Evolutionary conservation across 2,329 filamentous ascomycete species (phyloP).

Genomic region (Xylariaceae sp.): DNA sequence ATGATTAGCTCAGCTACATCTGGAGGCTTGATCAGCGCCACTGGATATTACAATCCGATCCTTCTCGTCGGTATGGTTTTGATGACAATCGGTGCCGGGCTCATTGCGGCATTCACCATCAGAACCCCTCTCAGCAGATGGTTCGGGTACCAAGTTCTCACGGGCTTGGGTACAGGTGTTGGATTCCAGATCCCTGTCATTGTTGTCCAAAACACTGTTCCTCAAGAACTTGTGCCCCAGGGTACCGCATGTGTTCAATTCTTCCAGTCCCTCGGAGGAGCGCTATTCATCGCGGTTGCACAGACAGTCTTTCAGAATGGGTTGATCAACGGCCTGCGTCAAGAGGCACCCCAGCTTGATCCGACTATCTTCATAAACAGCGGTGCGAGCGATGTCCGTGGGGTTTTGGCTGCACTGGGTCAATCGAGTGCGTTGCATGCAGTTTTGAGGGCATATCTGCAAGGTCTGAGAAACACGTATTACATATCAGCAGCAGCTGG

Average conservation of each 20-base stretch:
- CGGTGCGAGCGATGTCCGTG: conserved; percentile 47
- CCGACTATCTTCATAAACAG: conserved; percentile 47
- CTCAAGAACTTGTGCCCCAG: conserved; percentile 45
- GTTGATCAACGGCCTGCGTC: conserved; percentile 49
- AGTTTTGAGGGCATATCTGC: conserved; percentile 47
- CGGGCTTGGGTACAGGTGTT: conserved; percentile 49
- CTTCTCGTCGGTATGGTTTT: conserved; percentile 37
- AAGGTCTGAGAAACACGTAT: conserved; percentile 46
- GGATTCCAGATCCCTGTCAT: conserved; percentile 47
- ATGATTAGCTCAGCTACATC: conserved; percentile 44
- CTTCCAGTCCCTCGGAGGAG: conserved; percentile 62
- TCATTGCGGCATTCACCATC: conserved; percentile 51
- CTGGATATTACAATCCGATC: conserved; percentile 43
- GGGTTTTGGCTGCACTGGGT: conserved; percentile 39
- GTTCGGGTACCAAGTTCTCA: conserved; percentile 57
- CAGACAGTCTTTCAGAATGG: conserved; percentile 67
- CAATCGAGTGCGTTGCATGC: conserved; percentile 38
- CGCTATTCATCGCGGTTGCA: conserved; percentile 60
- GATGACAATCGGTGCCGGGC: conserved; percentile 45
- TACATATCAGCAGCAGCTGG: conserved; percentile 50
- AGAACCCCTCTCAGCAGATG: conserved; percentile 45
- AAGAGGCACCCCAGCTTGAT: conserved; percentile 42
- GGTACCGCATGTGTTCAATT: conserved; percentile 54
- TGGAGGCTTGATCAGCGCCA: conserved; percentile 33
- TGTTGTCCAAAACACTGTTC: conserved; percentile 50